Conservation (phyloP, 2,329 filamentous ascomycete genomes). For the Venturia aucupariae region DNA sequence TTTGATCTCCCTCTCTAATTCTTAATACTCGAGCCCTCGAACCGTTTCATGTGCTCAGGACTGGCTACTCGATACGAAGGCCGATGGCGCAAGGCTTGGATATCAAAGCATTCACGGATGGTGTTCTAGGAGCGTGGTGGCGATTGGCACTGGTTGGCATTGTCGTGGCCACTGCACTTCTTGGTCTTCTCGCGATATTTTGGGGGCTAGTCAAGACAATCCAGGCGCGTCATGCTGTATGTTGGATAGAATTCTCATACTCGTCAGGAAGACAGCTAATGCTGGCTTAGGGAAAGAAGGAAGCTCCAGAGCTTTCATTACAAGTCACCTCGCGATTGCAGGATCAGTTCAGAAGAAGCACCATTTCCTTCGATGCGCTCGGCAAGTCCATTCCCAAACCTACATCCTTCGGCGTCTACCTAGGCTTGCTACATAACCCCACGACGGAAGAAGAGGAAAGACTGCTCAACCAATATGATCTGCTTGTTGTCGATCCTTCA, state of each 20-base stretch:
- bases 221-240: not conserved
- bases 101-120: constrained; percentile 23
- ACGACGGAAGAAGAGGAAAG: constrained; percentile 21
- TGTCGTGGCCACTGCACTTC: constrained; percentile 23
- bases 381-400: constrained; percentile 19
- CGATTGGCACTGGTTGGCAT: constrained; percentile 26
- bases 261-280: not conserved
- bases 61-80: not conserved
- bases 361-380: constrained; percentile 8
- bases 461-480: constrained; percentile 26
- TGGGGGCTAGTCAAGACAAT: not conserved
- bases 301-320: not conserved
- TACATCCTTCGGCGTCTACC: constrained; percentile 28
- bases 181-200: constrained; percentile 18
- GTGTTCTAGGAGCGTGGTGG: constrained; percentile 25
- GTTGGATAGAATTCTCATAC: not conserved
- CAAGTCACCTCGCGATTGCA: not conserved
- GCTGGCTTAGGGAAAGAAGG: not conserved
- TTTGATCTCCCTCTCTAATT: constrained; percentile 4
- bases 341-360: constrained; percentile 3
- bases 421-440: constrained; percentile 24
- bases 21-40: not conserved
- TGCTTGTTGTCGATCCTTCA: constrained; percentile 25
- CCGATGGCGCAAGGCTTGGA: constrained; percentile 24
- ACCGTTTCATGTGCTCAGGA: not conserved